A percentile compares a stretch with the other conserved stretches of the same genome.
These are phyloP conservation scores for Pseudogymnoascus sp. DNA, from an alignment of 2,329 filamentous ascomycete species.

Conservation along the genomic window DNA sequence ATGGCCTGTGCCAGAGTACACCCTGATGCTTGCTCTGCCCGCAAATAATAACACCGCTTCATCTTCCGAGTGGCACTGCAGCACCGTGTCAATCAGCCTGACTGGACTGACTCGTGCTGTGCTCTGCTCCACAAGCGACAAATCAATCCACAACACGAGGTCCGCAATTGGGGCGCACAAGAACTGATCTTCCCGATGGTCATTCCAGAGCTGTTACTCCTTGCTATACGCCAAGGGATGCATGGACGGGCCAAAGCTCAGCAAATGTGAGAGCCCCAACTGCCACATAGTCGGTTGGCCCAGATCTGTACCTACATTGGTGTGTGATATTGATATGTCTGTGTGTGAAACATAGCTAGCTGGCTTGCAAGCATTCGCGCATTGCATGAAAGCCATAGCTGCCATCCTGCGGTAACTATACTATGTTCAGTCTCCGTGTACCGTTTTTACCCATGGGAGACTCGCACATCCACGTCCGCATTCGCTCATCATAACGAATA, in stretches of 20 bases:
- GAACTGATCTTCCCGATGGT: constrained; percentile 3
- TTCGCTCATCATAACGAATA: neutral
- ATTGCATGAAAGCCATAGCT: constrained; percentile 6
- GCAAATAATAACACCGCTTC: constrained; percentile 2
- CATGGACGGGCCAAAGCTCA: constrained; percentile 8
- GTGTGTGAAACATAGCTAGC: constrained; percentile 1
- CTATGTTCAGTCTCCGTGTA: neutral
- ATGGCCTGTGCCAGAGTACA: constrained; percentile 2
- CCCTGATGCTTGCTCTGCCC: neutral
- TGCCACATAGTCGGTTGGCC: neutral
- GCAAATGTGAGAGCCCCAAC: neutral
- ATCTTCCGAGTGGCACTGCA: constrained; percentile 1
- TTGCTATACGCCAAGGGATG: neutral
- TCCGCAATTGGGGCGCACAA: neutral
- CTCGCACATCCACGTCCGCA: neutral
- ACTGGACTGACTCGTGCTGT: constrained; percentile 4
- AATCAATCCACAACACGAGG: constrained; percentile 6
- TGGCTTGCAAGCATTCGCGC: neutral
- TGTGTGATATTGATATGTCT: neutral
- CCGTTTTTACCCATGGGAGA: neutral
- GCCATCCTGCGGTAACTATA: neutral
- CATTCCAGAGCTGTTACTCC: neutral
- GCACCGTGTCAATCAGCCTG: neutral
- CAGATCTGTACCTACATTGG: neutral
- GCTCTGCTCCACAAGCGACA: constrained; percentile 4